Conservation (phyloP, 2,329 filamentous ascomycete genomes). For the Cordyceps fumosorosea region DNA sequence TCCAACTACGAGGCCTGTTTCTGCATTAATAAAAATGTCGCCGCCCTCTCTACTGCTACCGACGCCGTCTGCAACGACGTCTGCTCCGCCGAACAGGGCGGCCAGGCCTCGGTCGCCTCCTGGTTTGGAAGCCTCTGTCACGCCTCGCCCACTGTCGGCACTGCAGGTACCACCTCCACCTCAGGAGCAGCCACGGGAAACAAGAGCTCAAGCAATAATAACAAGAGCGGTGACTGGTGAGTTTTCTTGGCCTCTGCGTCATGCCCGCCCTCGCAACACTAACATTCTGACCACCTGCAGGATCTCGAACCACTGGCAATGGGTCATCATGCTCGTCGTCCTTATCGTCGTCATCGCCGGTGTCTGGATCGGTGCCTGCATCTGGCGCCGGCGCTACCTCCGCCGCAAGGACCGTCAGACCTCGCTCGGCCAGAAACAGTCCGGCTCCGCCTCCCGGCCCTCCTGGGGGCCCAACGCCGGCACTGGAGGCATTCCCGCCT, state of each 20-base stretch:
- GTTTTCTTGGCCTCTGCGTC: neutral
- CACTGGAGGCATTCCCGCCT: conserved; percentile 3
- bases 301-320: conserved; percentile 66
- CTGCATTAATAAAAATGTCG: conserved; percentile 57
- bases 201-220: neutral
- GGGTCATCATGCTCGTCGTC: conserved; percentile 75
- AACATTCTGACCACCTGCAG: conserved; percentile 31
- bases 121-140: conserved; percentile 68
- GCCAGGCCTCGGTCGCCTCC: conserved; percentile 50
- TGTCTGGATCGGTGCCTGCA: conserved; percentile 61
- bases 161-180: conserved; percentile 9
- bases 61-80: conserved; percentile 55
- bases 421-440: conserved; percentile 30
- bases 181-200: neutral
- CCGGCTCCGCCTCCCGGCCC: conserved; percentile 29
- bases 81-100: conserved; percentile 39
- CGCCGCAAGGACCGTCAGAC: conserved; percentile 56
- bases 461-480: conserved; percentile 29
- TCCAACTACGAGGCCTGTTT: conserved; percentile 63
- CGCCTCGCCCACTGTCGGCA: conserved; percentile 27
- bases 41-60: conserved; percentile 48
- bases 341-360: conserved; percentile 61
- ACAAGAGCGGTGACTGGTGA: neutral
- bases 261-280: neutral
- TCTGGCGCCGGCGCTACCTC: conserved; percentile 68